Conservation (phyloP, 306 rosid species). For the Sesbania bispinosa region DNA sequence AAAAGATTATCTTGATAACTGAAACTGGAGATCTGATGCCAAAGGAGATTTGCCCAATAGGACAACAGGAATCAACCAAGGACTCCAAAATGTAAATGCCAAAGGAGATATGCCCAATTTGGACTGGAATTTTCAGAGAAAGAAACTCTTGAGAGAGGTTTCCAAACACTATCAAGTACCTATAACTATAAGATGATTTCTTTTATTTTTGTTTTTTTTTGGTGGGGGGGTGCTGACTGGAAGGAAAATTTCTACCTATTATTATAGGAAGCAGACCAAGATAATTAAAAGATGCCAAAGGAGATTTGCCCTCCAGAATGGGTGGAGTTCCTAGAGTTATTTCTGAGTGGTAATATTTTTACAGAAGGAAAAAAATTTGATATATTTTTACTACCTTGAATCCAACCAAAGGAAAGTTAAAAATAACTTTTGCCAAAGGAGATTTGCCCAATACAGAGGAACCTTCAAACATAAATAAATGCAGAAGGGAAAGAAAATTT, state of each 20-base stretch:
- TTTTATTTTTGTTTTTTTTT: neutral
- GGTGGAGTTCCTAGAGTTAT: slow-evolving; percentile 30
- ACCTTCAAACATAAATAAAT: slow-evolving; percentile 21
- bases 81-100: slow-evolving; percentile 81
- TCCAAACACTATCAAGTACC: slow-evolving; percentile 30
- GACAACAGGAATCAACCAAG: slow-evolving; percentile 46
- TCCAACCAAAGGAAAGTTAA: slow-evolving; percentile 38
- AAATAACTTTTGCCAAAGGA: slow-evolving; percentile 75
- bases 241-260: slow-evolving; percentile 18
- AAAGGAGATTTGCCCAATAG: slow-evolving; percentile 64
- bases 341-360: slow-evolving; percentile 20
- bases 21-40: slow-evolving; percentile 59
- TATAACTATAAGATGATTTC: slow-evolving; percentile 22
- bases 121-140: slow-evolving; percentile 43
- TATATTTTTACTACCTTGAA: slow-evolving; percentile 19
- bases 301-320: slow-evolving; percentile 47
- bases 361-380: slow-evolving; percentile 18
- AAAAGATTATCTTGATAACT: slow-evolving; percentile 35
- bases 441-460: slow-evolving; percentile 61
- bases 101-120: slow-evolving; percentile 93
- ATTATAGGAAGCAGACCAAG: slow-evolving; percentile 30
- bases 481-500: slow-evolving; percentile 11
- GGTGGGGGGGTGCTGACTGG: neutral
- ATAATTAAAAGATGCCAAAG: slow-evolving; percentile 38
- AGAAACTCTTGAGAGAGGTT: slow-evolving; percentile 38